phyloP scores from a whole-genome alignment of 225 moss, liverwort and hornwort species.

The Bryum argenteum region DNA sequence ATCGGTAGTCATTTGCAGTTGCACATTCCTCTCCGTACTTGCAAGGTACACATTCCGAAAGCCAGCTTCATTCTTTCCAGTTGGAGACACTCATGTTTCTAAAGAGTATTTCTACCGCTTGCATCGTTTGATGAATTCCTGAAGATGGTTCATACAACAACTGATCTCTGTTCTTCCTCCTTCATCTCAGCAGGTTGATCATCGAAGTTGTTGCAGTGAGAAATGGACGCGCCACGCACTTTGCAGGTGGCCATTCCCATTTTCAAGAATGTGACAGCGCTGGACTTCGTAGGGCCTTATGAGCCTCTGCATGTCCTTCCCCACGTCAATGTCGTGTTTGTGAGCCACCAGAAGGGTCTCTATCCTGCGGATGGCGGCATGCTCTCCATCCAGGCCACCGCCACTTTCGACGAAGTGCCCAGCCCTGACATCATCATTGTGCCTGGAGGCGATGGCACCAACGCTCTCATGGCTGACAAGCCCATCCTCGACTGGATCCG shows the following conservation, averaged over 20 bases:
- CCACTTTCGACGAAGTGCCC: conserved; percentile 69
- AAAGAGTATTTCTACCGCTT: not conserved
- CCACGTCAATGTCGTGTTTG: conserved; percentile 69
- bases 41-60: conserved; percentile 34
- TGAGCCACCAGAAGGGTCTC: conserved; percentile 66
- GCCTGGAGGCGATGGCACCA: conserved; percentile 63
- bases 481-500: conserved; percentile 70
- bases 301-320: conserved; percentile 59
- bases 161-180: not conserved
- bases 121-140: too few relatives aligned
- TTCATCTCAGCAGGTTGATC: not conserved
- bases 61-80: not conserved
- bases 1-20: conserved; percentile 10
- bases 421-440: conserved; percentile 70
- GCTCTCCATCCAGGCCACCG: conserved; percentile 59
- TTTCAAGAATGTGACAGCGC: conserved; percentile 51
- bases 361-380: conserved; percentile 31
- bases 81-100: not conserved
- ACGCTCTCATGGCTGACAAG: conserved; percentile 51
- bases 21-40: conserved; percentile 19
- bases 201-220: not conserved
- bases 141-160: not conserved
- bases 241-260: conserved; percentile 73
- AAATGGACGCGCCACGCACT: conserved; percentile 30
- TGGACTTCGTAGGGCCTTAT: conserved; percentile 76